Evolutionary conservation across 306 rosid species (phyloP).

Genomic region (Cucurbita moschata): DNA sequence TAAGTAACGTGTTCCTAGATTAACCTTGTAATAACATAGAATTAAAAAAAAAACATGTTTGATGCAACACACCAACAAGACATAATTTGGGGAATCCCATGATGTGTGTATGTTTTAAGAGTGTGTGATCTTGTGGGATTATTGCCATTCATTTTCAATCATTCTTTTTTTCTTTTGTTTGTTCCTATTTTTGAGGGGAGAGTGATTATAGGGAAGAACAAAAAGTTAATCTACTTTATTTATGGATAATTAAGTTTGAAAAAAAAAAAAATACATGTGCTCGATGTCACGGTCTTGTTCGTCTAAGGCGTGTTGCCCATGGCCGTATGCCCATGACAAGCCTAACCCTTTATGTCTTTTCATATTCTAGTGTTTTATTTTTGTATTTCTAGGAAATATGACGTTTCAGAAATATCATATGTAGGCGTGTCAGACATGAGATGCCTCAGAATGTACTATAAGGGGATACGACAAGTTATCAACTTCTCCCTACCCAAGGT

Average conservation of each 20-base stretch:
- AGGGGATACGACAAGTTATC: too few species aligned
- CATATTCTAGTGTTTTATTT: too few species aligned
- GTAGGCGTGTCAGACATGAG: too few species aligned
- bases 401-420: too few species aligned
- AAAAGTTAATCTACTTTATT: neutral
- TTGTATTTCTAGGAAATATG: too few species aligned
- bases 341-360: too few species aligned
- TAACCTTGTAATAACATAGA: constrained; percentile 18
- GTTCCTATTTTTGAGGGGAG: neutral
- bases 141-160: constrained; percentile 48
- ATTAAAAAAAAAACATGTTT: constrained; percentile 11
- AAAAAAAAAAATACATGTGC: too few species aligned
- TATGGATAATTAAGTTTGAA: constrained; percentile 14
- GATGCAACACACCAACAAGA: constrained; percentile 48
- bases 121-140: constrained; percentile 31
- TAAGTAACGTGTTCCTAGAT: neutral
- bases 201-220: constrained; percentile 5
- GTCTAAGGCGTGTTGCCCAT: too few species aligned
- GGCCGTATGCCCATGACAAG: too few species aligned
- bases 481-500: too few species aligned
- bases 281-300: too few species aligned
- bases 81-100: constrained; percentile 69
- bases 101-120: constrained; percentile 41
- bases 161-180: constrained; percentile 13
- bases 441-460: too few species aligned